These are phyloP conservation scores for Cylindricascospora bacillispora DNA, from an alignment of 1,139 yeast species.

Conservation along the genomic window DNA sequence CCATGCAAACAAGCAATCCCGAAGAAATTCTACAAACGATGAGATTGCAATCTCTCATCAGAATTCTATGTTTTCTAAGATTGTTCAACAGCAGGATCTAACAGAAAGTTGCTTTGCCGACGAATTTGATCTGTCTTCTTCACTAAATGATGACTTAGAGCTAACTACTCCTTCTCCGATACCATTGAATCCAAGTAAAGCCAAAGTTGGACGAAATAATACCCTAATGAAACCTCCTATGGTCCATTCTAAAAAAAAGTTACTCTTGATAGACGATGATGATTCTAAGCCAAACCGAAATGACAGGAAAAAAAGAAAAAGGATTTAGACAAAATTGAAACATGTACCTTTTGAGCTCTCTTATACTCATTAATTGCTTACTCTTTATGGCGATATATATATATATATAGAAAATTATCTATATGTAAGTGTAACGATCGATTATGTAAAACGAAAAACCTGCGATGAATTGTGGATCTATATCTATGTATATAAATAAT, in stretches of 20 bases:
- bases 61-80: not conserved
- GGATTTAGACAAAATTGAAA: no score
- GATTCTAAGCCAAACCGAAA: constrained; percentile 5
- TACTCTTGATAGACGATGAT: constrained; percentile 14
- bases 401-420: no score
- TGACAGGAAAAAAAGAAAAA: constrained; percentile 10
- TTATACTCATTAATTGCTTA: no score
- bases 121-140: constrained; percentile 23
- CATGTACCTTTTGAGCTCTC: no score
- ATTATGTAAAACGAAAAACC: no score
- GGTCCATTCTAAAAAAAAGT: constrained; percentile 10
- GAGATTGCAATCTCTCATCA: not conserved
- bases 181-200: constrained; percentile 9
- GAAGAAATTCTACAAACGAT: not conserved
- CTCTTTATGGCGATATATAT: no score
- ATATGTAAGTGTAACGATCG: no score
- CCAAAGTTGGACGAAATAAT: constrained; percentile 7
- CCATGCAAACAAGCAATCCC: constrained; percentile 1
- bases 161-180: constrained; percentile 22
- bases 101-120: no score
- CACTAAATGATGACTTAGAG: constrained; percentile 22
- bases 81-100: no score
- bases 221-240: constrained; percentile 6
- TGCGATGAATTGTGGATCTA: no score
- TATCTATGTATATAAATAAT: no score